phyloP scores from a whole-genome alignment of 352 stramenopile genomes.

The Pythium rhizo-oryzae region DNA sequence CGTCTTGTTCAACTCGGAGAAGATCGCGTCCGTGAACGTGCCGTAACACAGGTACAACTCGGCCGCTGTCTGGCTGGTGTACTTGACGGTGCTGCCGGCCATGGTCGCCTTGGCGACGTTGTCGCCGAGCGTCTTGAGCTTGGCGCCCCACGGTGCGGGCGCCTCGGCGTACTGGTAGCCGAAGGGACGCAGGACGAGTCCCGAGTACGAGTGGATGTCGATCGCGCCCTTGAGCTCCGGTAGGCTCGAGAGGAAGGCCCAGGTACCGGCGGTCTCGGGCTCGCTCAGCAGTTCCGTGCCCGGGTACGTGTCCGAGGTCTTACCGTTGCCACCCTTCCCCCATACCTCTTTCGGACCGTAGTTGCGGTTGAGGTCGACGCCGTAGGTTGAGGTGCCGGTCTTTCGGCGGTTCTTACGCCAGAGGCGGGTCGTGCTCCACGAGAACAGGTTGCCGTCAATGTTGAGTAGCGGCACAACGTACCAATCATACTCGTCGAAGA shows the following conservation, averaged over 20 bases:
- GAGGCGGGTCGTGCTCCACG: slow-evolving; percentile 24
- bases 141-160: slow-evolving; percentile 29
- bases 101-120: slow-evolving; percentile 33
- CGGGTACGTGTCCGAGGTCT: slow-evolving; percentile 31
- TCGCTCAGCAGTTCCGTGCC: slow-evolving; percentile 31
- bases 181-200: slow-evolving; percentile 36
- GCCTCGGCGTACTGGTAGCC: slow-evolving; percentile 27
- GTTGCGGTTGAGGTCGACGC: slow-evolving; percentile 43
- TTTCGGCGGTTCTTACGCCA: slow-evolving; percentile 41
- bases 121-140: slow-evolving; percentile 36
- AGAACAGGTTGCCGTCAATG: slow-evolving; percentile 33
- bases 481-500: slow-evolving; percentile 38
- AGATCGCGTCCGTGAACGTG: slow-evolving; percentile 39
- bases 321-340: slow-evolving; percentile 22
- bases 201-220: slow-evolving; percentile 39
- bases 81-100: slow-evolving; percentile 11
- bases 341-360: slow-evolving; percentile 32
- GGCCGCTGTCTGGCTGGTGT: slow-evolving; percentile 29
- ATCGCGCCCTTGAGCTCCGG: slow-evolving; percentile 14
- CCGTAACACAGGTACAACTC: slow-evolving; percentile 41
- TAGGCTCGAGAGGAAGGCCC: slow-evolving; percentile 12
- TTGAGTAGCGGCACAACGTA: slow-evolving; percentile 41
- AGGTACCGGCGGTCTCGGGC: slow-evolving; percentile 21
- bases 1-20: slow-evolving; percentile 35
- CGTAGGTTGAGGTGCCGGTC: slow-evolving; percentile 14